phyloP scores from a whole-genome alignment of 768 basidiomycete genomes.

The Phlebiopsis gigantea region DNA sequence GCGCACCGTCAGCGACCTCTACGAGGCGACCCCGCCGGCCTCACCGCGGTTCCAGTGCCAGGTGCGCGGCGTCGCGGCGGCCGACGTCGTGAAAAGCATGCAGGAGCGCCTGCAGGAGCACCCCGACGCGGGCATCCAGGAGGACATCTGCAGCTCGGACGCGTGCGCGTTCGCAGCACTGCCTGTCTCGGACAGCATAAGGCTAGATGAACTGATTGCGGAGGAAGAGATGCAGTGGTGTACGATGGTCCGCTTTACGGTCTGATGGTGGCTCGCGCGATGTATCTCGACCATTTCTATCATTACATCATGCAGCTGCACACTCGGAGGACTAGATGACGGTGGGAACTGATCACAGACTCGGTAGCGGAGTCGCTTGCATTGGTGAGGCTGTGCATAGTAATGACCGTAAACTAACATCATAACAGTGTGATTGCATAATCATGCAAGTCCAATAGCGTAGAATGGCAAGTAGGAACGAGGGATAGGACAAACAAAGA shows the following conservation, averaged over 20 bases:
- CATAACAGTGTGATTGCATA: background rate
- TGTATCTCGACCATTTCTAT: background rate
- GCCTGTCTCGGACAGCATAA: background rate
- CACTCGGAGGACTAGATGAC: background rate
- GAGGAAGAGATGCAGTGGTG: background rate
- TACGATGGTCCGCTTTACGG: background rate
- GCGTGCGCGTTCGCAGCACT: background rate
- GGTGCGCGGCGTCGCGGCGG: background rate
- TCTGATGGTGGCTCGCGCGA: background rate
- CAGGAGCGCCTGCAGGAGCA: background rate
- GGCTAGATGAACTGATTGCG: background rate
- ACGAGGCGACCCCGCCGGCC: constrained; percentile 10
- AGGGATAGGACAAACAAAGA: background rate
- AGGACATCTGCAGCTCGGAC: background rate
- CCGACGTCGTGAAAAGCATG: background rate
- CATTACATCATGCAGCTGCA: background rate
- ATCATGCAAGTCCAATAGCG: background rate
- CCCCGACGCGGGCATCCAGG: background rate
- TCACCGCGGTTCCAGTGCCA: constrained; percentile 4
- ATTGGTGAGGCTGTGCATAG: background rate
- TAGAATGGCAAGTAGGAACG: background rate
- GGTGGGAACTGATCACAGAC: background rate
- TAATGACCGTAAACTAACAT: background rate
- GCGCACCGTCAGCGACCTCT: constrained; percentile 32
- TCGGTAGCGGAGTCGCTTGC: background rate